Base-by-base conservation (phyloP, 2,329 filamentous ascomycete species). In the Botrytis medusae region DNA sequence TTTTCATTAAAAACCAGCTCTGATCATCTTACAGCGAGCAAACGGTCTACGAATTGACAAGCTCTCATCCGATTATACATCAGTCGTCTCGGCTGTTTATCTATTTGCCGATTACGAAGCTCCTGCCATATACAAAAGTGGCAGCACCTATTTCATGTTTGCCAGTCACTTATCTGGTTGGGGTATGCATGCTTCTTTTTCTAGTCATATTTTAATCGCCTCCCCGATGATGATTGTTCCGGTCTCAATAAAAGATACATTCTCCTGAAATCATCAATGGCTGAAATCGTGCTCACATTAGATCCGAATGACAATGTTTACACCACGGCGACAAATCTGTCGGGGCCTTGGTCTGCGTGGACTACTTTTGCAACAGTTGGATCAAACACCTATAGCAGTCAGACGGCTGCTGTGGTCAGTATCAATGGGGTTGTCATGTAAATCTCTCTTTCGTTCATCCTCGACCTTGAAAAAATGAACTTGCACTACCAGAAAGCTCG, bases 121-220 rank as follows among this genome's bases (percentile, higher is more conserved):
- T 0, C 90, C 91, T 0, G 90, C 90, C 0, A 83, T 92, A 51
- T 79, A 90, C 72, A 92, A 92, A 80, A 85, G 85, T 12, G 83
- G 86, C 22, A 86, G 85, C 1, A 85, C 85, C 0, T 92, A 91
- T 80, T 92, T 87, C 81, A 87, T 92, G 82, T 91, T 92, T 78
- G 89, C 87, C 2, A 89, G 87, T 0, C 83, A 86, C 61, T 79
- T 88, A 20, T 88, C 85, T 0, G 86, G 87, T 44, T 79, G 77
- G 80, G 69, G 77, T 79, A 74, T 63, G 76, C 18, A 51, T 51
- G 5, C 20, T 18, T 51, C 18, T 51, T 18, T 51, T 51, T 22
- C 37, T 68, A 10, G 16, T 44, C 37, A n/a, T 29, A 10, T 34
- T 62, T 44, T 9, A 7, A 6, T 9, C 25, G 1, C 14, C 6